Evolutionary conservation across 2,329 filamentous ascomycete genomes (phyloP), one percentile per base, ranked within the genome.

Genomic region (Fusarium tupiense): DNA sequence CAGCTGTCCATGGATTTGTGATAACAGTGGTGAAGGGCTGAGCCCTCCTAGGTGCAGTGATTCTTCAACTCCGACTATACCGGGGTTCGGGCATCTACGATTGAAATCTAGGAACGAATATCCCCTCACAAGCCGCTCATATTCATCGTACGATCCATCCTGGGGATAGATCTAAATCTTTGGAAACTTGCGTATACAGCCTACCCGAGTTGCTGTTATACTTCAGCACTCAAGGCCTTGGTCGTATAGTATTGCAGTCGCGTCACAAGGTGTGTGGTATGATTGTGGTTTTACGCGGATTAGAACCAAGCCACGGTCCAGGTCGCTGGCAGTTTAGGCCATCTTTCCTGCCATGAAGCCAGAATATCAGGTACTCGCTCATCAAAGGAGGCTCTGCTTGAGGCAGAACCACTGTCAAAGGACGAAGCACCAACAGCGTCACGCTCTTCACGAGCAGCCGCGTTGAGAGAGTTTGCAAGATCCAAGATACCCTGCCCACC

Each of bases 291-390:
- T 71, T 58, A 59, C 47, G 52, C 29, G 47, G 46, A 47, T 66
- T 85, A 98, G 80, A 98, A 94, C 95, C 96, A 99, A 33, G 95
- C 94, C 81, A 98, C 81, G 31, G 95, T 98, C 96, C 96, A 99
- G 64, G 96, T 88, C 6, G 95, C 94, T 24, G 96, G 96, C 76
- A 98, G 83, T 77, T 94, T 92, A 10, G 96, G 96, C 94, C 96
- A 98, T 76, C 92, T 90, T 82, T 98, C 95, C 84, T 99, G 96
- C 96, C 96, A 99, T 61, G 91, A 90, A 5, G 91, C 96, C 69
- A 99, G 85, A 41, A 99, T 93, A 74, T 98, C 95, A 0, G 96
- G 96, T 5, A 99, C 96, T 63, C 91, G 90, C 82, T 98, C 95
- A 83, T 99, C 96, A 79, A 99, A 99, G 37, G 92, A 92, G 38